Evolutionary conservation across 2,329 filamentous ascomycete species (phyloP).

Genomic region (Calonectria leucothoes): DNA sequence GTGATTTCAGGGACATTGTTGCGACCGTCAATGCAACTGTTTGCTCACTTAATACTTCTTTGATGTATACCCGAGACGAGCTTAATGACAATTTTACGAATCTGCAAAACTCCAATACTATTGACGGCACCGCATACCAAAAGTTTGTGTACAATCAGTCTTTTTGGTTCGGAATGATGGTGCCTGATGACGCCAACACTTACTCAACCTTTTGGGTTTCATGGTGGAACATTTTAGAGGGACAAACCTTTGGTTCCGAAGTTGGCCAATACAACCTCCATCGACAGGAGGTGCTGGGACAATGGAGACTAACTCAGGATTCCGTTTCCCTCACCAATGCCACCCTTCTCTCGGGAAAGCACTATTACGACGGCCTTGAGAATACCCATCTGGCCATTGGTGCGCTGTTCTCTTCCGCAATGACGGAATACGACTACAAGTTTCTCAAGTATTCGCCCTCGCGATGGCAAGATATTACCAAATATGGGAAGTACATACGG

Average conservation of each 20-base stretch:
- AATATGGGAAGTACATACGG: not conserved
- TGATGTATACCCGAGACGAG: not conserved
- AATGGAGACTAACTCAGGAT: not conserved
- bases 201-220: not conserved
- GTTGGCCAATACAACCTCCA: not conserved
- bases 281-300: not conserved
- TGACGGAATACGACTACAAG: not conserved
- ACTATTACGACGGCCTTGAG: not conserved
- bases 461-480: not conserved
- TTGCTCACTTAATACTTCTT: not conserved
- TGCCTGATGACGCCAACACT: not conserved
- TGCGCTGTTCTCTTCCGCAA: not conserved
- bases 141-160: not conserved
- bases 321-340: not conserved
- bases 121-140: not conserved
- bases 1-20: not conserved
- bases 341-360: not conserved
- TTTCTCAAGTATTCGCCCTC: not conserved
- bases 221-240: not conserved
- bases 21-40: not conserved
- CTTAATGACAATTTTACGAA: not conserved
- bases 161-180: not conserved
- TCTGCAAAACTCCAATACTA: not conserved
- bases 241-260: not conserved
- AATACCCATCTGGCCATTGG: not conserved